Conservation (phyloP, 2,329 filamentous ascomycete species). For the Fusarium ambrosium region DNA sequence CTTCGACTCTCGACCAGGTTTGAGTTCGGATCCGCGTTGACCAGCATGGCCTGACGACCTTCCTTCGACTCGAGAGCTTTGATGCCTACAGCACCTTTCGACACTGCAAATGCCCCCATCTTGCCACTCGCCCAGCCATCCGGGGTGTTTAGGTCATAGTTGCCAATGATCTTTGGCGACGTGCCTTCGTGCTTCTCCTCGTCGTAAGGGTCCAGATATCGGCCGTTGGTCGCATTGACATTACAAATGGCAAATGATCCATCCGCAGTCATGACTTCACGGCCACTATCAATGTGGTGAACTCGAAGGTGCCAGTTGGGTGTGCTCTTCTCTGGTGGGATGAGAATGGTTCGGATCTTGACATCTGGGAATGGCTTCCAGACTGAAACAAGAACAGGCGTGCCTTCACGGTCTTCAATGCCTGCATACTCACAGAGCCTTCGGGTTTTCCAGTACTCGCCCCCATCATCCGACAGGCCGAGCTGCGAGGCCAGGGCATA, state of each 20-base stretch:
- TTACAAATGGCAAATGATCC: constrained; percentile 80
- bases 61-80: constrained; percentile 65
- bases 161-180: constrained; percentile 68
- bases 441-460: constrained; percentile 85
- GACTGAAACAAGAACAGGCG: constrained; percentile 73
- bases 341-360: constrained; percentile 72
- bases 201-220: constrained; percentile 66
- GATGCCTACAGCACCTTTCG: constrained; percentile 69
- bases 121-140: constrained; percentile 65
- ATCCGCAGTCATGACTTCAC: constrained; percentile 78
- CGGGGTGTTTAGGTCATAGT: constrained; percentile 69
- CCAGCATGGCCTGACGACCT: constrained; percentile 70
- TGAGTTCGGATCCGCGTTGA: constrained; percentile 84
- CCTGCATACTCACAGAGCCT: constrained; percentile 74
- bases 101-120: constrained; percentile 69
- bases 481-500: constrained; percentile 82
- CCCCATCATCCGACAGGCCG: constrained; percentile 81
- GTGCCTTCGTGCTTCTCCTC: constrained; percentile 63
- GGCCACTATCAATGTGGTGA: constrained; percentile 71
- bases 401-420: constrained; percentile 68
- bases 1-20: constrained; percentile 81
- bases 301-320: constrained; percentile 79
- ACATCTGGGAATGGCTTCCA: constrained; percentile 82
- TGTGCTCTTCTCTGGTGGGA: constrained; percentile 69
- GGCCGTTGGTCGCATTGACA: constrained; percentile 61